phyloP scores from a whole-genome alignment of 768 basidiomycete species.

The Paxillus ammoniavirescens region DNA sequence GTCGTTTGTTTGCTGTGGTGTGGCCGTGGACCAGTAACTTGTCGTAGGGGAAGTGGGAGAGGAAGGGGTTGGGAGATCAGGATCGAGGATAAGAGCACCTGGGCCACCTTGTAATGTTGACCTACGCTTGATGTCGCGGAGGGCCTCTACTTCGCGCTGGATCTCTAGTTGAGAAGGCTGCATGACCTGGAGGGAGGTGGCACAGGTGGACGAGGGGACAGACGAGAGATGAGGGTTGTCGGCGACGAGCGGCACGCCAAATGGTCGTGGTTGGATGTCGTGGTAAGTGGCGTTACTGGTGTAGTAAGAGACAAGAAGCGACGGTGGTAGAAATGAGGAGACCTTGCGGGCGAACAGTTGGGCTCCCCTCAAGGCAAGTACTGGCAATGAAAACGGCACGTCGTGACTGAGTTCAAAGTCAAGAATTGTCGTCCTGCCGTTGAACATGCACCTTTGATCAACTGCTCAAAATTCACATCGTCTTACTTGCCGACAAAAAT shows the following conservation, averaged over 20 bases:
- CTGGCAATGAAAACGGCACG: neutral
- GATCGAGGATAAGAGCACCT: constrained; percentile 83
- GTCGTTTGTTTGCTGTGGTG: constrained; percentile 37
- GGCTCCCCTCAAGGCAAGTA: neutral
- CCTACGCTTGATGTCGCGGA: constrained; percentile 80
- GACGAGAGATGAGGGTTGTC: constrained; percentile 12
- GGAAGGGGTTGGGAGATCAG: constrained; percentile 81
- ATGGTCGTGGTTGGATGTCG: constrained; percentile 5
- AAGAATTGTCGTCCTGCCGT: neutral
- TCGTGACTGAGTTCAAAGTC: neutral
- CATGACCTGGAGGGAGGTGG: constrained; percentile 32
- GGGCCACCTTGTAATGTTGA: constrained; percentile 74
- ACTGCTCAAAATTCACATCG: neutral
- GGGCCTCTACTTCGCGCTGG: constrained; percentile 80
- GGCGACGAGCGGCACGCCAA: constrained; percentile 8
- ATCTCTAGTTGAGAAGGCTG: constrained; percentile 86
- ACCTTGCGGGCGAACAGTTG: too few relatives aligned
- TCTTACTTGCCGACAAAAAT: neutral
- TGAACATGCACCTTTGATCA: too few relatives aligned
- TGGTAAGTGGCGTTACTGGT: constrained; percentile 10
- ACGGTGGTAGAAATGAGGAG: neutral
- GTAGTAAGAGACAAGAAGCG: neutral
- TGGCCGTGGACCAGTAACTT: constrained; percentile 46
- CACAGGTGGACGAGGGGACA: constrained; percentile 4
- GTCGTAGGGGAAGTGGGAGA: constrained; percentile 58